phyloP scores from a whole-genome alignment of 768 basidiomycete species.

The Russula earlei region DNA sequence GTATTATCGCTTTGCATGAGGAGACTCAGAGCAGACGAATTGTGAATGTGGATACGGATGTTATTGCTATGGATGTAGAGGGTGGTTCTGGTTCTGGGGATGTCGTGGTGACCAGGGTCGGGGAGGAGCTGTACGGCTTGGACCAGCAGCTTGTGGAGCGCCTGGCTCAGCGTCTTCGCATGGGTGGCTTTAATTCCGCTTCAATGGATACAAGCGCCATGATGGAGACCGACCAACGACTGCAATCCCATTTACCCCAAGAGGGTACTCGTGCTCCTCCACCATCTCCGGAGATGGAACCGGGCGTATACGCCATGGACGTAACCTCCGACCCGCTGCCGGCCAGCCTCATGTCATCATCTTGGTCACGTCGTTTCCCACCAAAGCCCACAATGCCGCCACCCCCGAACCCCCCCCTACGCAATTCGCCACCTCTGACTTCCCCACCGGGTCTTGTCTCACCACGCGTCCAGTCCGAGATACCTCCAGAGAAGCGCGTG shows the following conservation, averaged over 20 bases:
- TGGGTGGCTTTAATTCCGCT: conserved; percentile 3
- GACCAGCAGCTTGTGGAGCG: conserved; percentile 11
- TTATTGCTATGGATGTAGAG: conserved; percentile 5
- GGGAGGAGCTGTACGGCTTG: conserved; percentile 7
- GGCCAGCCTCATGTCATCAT: neutral
- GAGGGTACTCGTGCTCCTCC: conserved; percentile 16
- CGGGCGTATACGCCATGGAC: conserved; percentile 5
- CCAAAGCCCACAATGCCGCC: neutral
- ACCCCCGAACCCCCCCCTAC: neutral
- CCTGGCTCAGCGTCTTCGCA: conserved; percentile 7
- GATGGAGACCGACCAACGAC: neutral
- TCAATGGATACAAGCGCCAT: neutral
- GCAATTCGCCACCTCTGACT: neutral
- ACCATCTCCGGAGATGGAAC: conserved; percentile 15
- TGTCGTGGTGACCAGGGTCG: neutral
- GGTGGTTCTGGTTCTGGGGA: neutral
- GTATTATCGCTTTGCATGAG: conserved; percentile 8
- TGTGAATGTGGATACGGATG: neutral
- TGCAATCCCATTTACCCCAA: neutral
- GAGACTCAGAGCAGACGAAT: neutral
- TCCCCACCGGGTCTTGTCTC: conserved; percentile 12
- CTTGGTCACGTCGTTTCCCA: neutral
- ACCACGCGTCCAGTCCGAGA: conserved; percentile 1
- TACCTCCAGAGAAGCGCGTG: conserved; percentile 6
- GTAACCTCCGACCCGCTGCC: conserved; percentile 9